Percentiles rank a stretch among this genome's conserved stretches.
These are phyloP conservation scores for Corchorus capsularis DNA, from an alignment of 345 rosid genomes.

Conservation along the genomic window DNA sequence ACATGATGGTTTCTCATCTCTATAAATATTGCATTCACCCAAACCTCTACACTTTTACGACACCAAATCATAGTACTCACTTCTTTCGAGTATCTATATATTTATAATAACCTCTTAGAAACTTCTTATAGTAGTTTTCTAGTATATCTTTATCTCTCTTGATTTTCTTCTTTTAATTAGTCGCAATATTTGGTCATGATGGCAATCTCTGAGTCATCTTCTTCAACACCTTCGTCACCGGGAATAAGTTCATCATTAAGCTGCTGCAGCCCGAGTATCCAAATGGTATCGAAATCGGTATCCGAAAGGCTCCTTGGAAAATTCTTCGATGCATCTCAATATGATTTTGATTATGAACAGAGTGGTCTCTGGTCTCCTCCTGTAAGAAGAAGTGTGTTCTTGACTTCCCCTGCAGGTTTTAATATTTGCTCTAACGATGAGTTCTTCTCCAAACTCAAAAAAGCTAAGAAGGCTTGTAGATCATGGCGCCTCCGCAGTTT, in stretches of 20 bases:
- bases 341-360: conserved; percentile 55
- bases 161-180: background rate
- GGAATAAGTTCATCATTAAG: background rate
- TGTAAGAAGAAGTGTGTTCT: conserved; percentile 46
- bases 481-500: background rate
- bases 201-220: conserved; percentile 35
- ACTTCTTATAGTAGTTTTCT: background rate
- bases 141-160: background rate
- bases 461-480: conserved; percentile 13
- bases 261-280: conserved; percentile 30
- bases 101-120: background rate
- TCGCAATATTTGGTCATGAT: background rate
- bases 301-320: conserved; percentile 62
- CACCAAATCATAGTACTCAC: background rate
- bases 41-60: background rate
- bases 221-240: conserved; percentile 34
- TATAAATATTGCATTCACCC: no score
- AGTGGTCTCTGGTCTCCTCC: conserved; percentile 88
- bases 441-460: conserved; percentile 46
- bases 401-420: conserved; percentile 39
- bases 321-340: conserved; percentile 62
- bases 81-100: background rate
- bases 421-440: conserved; percentile 53
- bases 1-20: no score
- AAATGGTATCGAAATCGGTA: conserved; percentile 53